Percentiles rank a stretch among this genome's conserved stretches.
phyloP scores from a whole-genome alignment of 192 early-diverging fungal genomes.

The Backusella westeae region DNA sequence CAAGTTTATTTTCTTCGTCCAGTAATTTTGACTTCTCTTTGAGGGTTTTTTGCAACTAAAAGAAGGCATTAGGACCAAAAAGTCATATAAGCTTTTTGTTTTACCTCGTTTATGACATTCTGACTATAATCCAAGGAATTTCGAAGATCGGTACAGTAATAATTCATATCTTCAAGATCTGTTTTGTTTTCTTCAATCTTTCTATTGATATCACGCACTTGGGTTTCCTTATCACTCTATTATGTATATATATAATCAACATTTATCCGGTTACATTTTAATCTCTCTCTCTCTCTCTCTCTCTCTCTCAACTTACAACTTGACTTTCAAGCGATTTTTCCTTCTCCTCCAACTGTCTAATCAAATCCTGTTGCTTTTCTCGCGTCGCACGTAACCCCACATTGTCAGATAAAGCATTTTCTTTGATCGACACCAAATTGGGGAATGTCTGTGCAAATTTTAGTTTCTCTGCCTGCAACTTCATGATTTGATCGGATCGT shows the following conservation, averaged over 20 bases:
- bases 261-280: neutral
- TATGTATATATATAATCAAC: neutral
- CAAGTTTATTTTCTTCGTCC: constrained; percentile 57
- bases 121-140: constrained; percentile 57
- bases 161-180: constrained; percentile 56
- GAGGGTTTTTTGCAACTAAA: constrained; percentile 48
- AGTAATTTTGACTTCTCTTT: constrained; percentile 61
- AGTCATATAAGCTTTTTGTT: neutral
- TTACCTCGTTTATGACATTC: constrained; percentile 57
- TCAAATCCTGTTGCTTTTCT: constrained; percentile 84
- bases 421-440: constrained; percentile 67
- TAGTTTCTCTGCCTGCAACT: constrained; percentile 78
- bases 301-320: constrained; percentile 43
- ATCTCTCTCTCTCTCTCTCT: too few relatives aligned
- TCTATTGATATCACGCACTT: constrained; percentile 53
- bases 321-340: constrained; percentile 69
- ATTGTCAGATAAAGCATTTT: constrained; percentile 54
- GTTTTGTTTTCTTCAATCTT: constrained; percentile 50
- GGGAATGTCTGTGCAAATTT: constrained; percentile 85
- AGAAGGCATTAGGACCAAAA: too few relatives aligned
- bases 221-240: constrained; percentile 60
- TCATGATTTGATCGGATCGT: constrained; percentile 78
- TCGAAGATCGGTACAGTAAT: constrained; percentile 58
- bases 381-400: constrained; percentile 70
- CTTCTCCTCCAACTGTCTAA: constrained; percentile 75